Evolutionary conservation across 192 early-diverging fungal species (phyloP), one percentile per base, ranked within the genome.

Genomic region (Coemansia sp.): DNA sequence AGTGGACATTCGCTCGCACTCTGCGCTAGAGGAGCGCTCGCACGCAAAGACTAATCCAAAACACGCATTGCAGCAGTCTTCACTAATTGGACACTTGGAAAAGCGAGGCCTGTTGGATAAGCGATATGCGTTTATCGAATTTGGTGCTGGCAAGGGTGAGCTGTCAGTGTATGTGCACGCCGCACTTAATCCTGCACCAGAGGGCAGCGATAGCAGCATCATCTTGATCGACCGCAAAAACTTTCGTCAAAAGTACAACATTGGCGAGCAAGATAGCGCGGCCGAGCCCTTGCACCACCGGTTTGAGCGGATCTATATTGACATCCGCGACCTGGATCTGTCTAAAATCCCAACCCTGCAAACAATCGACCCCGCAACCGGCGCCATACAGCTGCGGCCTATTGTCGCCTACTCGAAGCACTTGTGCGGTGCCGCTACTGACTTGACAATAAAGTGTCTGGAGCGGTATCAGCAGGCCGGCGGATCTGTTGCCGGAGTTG

Each of bases 381-480:
- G 72, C 3, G 41, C 44, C 16, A 8, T 33, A 4, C 34, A 9
- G 2, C 51, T 74, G 57, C 68, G 71, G 13, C 88, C 85, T 10
- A 77, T 93, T n/a, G 88, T 95, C 5, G 91, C 87, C 3, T 80
- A 90, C 51, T 95, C 94, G 12, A 97, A 97, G 72, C 96, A 97
- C 77, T 85, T 97, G 55, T 97, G 96, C 81, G 96, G 96, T 33
- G 86, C 88, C 13, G 96, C 95, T 7, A 95, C 96, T 0, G 96
- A 97, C 76, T 80, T 96, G 34, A 92, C 94, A 0, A 78, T 97
- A 27, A 89, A 88, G 63, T 93, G 93, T 38, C 67, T 95, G 11
- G 79, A 86, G 36, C 80, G 88, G 61, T 88, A 87, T 67, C 67
- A 71, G 6, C 64, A 79, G 11, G 63, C 87, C 11, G 79, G 86